phyloP scores from a whole-genome alignment of 148 eudicot species.

The Rhododendron simsii region DNA sequence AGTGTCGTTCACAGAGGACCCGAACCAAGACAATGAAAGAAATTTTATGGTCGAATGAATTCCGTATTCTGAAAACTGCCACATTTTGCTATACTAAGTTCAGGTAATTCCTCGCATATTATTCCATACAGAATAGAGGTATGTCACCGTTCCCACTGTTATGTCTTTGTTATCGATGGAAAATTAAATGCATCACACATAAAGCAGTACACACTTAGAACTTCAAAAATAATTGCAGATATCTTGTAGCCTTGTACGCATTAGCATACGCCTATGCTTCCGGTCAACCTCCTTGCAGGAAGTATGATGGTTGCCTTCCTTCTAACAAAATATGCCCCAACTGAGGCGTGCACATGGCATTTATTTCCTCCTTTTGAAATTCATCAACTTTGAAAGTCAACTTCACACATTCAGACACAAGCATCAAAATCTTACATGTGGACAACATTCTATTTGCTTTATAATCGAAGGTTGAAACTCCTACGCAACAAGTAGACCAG shows the following conservation, averaged over 20 bases:
- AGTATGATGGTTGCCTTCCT: not conserved
- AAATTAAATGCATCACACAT: not conserved
- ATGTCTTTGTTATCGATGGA: not conserved
- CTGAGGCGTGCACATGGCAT: not conserved
- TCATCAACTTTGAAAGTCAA: not conserved
- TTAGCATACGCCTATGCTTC: not conserved
- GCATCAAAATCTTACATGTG: not conserved
- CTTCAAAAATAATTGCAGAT: not conserved
- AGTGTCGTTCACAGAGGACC: not conserved
- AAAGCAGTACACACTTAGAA: not conserved
- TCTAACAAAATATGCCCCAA: not conserved
- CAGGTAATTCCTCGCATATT: not conserved
- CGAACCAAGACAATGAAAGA: not conserved
- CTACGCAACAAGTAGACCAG: not conserved
- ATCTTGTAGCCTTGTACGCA: not conserved
- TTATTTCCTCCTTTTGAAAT: not conserved
- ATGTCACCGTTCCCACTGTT: not conserved
- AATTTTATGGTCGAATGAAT: not conserved
- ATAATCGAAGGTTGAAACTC: not conserved
- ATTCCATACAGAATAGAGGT: not conserved
- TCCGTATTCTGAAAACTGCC: not conserved
- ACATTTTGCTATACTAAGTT: not conserved
- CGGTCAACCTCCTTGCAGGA: not conserved
- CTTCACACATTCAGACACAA: not conserved
- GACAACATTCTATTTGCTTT: not conserved